These are phyloP conservation scores for Sungouiozyma ichnusensis DNA, from an alignment of 805 yeast genomes.

Conservation along the genomic window DNA sequence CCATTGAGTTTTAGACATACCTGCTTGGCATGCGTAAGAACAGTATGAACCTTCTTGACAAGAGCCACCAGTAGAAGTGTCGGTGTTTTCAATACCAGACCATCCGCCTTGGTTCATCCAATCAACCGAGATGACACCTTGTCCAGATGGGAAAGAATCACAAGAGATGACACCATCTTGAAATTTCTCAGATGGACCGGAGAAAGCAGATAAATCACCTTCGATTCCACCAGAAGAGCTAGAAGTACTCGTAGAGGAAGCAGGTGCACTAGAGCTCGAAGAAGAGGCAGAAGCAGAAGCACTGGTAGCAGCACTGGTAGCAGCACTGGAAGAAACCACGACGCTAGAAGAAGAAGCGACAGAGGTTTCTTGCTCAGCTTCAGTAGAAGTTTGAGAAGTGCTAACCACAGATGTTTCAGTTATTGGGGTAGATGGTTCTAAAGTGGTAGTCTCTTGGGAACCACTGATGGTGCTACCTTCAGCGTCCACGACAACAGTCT, in stretches of 20 bases:
- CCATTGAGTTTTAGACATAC: conserved; percentile 99
- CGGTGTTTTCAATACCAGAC: conserved; percentile 30
- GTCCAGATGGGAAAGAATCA: conserved; percentile 59
- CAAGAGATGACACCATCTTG: conserved; percentile 62
- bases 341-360: conserved; percentile 23
- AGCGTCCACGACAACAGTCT: conserved; percentile 43
- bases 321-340: conserved; percentile 14
- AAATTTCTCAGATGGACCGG: conserved; percentile 50
- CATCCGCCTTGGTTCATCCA: conserved; percentile 47
- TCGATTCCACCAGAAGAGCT: conserved; percentile 29
- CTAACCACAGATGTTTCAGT: conserved; percentile 13
- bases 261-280: conserved; percentile 15
- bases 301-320: conserved; percentile 15
- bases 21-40: conserved; percentile 96
- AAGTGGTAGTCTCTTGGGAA: neutral
- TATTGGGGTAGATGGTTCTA: conserved; percentile 6
- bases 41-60: conserved; percentile 91
- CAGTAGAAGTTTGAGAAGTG: conserved; percentile 5
- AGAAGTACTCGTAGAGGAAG: conserved; percentile 28
- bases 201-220: conserved; percentile 55
- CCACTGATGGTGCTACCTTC: conserved; percentile 34
- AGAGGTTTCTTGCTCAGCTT: conserved; percentile 19
- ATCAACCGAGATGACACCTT: conserved; percentile 57
- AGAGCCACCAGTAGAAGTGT: conserved; percentile 50
- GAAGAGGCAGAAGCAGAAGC: conserved; percentile 20